A percentile compares a stretch with the other conserved stretches of the same genome.
These are phyloP conservation scores for Vanrija sp. DNA, from an alignment of 1,284 basidiomycete species.

Conservation along the genomic window DNA sequence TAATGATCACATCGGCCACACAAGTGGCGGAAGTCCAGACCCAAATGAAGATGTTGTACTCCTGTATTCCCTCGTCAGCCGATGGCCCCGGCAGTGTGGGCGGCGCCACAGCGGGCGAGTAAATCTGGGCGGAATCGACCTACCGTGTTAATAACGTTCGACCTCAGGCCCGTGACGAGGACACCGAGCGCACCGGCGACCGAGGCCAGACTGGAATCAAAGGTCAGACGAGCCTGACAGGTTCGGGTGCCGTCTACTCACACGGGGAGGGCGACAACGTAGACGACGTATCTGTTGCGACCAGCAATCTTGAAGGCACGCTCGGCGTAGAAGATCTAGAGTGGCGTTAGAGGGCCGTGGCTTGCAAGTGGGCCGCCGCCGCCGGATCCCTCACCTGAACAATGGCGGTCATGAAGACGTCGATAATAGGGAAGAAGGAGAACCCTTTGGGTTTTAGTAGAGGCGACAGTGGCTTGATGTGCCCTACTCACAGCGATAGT, in stretches of 20 bases:
- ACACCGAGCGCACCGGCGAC: conserved; percentile 9
- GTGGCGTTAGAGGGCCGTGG: not conserved
- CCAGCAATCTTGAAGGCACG: conserved; percentile 16
- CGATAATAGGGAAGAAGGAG: conserved; percentile 12
- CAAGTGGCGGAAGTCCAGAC: conserved; percentile 7
- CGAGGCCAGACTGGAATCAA: not conserved
- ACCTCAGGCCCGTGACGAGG: not conserved
- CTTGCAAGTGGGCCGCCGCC: not conserved
- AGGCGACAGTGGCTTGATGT: not conserved
- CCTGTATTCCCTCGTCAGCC: too few species aligned
- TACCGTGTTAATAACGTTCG: too few species aligned
- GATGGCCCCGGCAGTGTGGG: too few species aligned
- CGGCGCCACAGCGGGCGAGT: too few species aligned
- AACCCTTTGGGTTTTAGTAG: conserved; percentile 5
- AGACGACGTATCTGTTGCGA: conserved; percentile 2
- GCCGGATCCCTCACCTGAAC: conserved; percentile 3
- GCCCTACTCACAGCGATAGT: conserved; percentile 6
- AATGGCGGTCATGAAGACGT: conserved; percentile 6
- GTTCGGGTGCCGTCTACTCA: not conserved
- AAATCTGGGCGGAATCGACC: too few species aligned
- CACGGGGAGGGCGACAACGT: conserved; percentile 1
- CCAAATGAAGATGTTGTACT: conserved; percentile 10
- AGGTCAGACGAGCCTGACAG: too few species aligned
- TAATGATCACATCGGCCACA: conserved; percentile 13
- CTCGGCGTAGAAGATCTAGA: conserved; percentile 17